These are phyloP conservation scores for Trametes gibbosa DNA, from an alignment of 768 basidiomycete genomes.

Conservation along the genomic window DNA sequence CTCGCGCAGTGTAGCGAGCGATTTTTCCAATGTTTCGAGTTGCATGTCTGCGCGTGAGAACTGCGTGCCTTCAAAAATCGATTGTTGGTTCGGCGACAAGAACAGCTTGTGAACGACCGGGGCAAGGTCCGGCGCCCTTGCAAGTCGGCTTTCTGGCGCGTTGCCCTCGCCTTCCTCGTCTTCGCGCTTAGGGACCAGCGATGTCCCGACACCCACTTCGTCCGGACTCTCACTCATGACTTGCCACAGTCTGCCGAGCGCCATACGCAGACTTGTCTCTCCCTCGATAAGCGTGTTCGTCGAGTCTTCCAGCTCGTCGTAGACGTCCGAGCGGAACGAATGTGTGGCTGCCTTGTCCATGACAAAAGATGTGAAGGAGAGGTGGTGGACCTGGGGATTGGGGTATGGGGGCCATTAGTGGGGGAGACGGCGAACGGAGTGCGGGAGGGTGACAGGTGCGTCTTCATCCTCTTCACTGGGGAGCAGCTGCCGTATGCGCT, in stretches of 20 bases:
- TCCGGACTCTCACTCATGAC: constrained; percentile 73
- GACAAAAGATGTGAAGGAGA: constrained; percentile 80
- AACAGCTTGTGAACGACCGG: constrained; percentile 68
- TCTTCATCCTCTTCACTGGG: constrained; percentile 61
- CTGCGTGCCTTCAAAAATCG: constrained; percentile 53
- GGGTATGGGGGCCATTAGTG: constrained; percentile 75
- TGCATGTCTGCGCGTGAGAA: constrained; percentile 67
- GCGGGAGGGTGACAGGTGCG: constrained; percentile 70
- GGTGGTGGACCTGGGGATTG: constrained; percentile 61
- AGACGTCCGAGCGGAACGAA: constrained; percentile 73
- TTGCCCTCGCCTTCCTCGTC: constrained; percentile 49
- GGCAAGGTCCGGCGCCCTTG: constrained; percentile 64
- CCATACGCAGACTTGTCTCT: constrained; percentile 67
- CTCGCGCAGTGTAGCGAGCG: constrained; percentile 69
- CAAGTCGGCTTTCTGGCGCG: constrained; percentile 42
- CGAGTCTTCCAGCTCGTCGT: constrained; percentile 78
- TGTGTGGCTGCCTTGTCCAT: constrained; percentile 83
- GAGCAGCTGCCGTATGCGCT: constrained; percentile 68
- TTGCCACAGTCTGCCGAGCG: constrained; percentile 79
- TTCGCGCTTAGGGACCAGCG: constrained; percentile 63
- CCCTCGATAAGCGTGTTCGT: constrained; percentile 85
- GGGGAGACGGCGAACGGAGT: constrained; percentile 79
- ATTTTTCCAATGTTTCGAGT: constrained; percentile 69
- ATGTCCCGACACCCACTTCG: constrained; percentile 31
- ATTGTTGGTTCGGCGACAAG: constrained; percentile 41